Evolutionary conservation across 331 rosid species (phyloP), one percentile per base, ranked within the genome.

Genomic region (Prunus yedoensis): DNA sequence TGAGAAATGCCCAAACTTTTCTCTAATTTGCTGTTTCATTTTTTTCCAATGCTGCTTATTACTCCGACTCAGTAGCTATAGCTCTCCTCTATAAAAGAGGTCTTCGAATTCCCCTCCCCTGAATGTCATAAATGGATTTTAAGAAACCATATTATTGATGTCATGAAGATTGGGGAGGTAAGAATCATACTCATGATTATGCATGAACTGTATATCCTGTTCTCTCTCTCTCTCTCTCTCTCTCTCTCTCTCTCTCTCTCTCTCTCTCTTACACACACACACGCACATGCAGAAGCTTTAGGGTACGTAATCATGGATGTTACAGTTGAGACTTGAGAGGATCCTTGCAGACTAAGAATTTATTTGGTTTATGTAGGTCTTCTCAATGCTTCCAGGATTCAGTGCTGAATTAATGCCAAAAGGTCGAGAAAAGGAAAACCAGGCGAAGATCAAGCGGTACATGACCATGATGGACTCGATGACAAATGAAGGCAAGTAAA

Each of bases 381-480:
- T 91, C 66, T 90, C 96, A 60, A 90, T 91, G 98, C 94, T 94
- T 59, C 97, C 96, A 1, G 89, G 96, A 75, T 85, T 87, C 83
- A 81, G 92, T 66, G 75, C 90, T 61, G 94, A 91, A 74, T 62
- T 87, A 76, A 87, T 90, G 94, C 94, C 91, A 38, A 86, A 91
- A 75, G 97, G 98, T 21, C 85, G 85, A 5, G 98, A 90, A 76
- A 90, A 91, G 80, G 93, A 88, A 86, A 90, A 93, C 78, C 96
- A 92, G 66, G 86, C 94, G 0, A 91, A 94, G 80, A 80, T 91
- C 66, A 91, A 91, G 83, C 89, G 96, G 15, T 90, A 91, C 91
- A 91, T 94, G 96, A 91, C 96, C 46, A 89, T 94, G 94, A 94
- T 94, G 98, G 98, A 94, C 80, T 91, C 98, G 0, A 94, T 86